Conservation (phyloP, 176 grass and related monocot species). For the bread wheat (Triticum aestivum) region DNA sequence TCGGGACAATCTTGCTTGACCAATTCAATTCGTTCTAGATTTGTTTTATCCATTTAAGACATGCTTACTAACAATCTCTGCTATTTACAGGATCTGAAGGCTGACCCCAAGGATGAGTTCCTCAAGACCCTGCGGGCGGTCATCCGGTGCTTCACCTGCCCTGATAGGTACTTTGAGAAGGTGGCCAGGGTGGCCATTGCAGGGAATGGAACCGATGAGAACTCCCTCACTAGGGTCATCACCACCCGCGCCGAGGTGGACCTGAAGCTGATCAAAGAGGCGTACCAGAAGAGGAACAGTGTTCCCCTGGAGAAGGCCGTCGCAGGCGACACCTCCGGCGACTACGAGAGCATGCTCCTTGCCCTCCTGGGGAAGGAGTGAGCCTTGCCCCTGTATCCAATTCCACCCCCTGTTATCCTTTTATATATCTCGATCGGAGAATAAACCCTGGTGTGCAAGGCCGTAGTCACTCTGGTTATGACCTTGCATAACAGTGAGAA, state of each 20-base stretch:
- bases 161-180: constrained; percentile 85
- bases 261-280: constrained; percentile 70
- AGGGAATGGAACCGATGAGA: constrained; percentile 72
- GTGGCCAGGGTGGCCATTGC: constrained; percentile 62
- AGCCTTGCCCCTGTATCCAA: not conserved
- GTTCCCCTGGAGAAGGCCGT: constrained; percentile 53
- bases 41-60: not conserved
- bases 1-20: not conserved
- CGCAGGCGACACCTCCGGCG: constrained; percentile 63
- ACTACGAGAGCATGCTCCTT: constrained; percentile 85
- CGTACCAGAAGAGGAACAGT: constrained; percentile 82
- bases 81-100: constrained; percentile 73
- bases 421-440: not conserved
- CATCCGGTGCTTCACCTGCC: constrained; percentile 65
- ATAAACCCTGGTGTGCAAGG: constrained; percentile 22
- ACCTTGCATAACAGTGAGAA: constrained; percentile 21
- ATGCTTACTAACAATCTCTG: not conserved
- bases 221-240: constrained; percentile 62
- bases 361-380: constrained; percentile 63
- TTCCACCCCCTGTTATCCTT: not conserved
- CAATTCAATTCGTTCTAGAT: not conserved
- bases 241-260: constrained; percentile 92
- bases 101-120: constrained; percentile 85
- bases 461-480: not conserved
- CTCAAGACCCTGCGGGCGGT: constrained; percentile 60